Conservation (phyloP, 2,329 filamentous ascomycete genomes). For the Epichloe hybrida region DNA sequence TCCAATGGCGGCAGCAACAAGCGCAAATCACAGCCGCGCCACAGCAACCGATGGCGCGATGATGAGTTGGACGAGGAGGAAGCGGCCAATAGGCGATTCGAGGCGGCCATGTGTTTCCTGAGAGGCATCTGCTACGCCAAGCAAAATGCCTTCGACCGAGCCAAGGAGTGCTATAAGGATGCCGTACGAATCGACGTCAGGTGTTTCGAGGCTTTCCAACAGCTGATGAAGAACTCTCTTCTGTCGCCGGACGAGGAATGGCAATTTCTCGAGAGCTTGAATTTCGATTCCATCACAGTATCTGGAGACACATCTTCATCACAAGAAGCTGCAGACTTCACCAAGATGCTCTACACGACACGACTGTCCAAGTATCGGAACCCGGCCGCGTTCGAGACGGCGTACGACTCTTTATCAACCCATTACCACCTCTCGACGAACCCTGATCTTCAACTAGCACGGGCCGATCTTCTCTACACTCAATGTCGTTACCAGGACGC, state of each 20-base stretch:
- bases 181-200: constrained; percentile 94
- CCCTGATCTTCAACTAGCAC: constrained; percentile 77
- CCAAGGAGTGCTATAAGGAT: constrained; percentile 97
- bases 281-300: constrained; percentile 73
- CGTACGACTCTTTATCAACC: constrained; percentile 81
- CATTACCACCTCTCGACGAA: constrained; percentile 84
- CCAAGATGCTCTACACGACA: constrained; percentile 91
- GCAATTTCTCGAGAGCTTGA: constrained; percentile 72
- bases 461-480: constrained; percentile 84
- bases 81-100: constrained; percentile 64
- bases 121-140: constrained; percentile 90
- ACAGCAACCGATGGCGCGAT: constrained; percentile 19
- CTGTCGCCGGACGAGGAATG: constrained; percentile 84
- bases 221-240: constrained; percentile 91
- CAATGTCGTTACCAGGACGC: constrained; percentile 89
- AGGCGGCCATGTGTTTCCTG: constrained; percentile 95
- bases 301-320: constrained; percentile 51
- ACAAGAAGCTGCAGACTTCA: constrained; percentile 86
- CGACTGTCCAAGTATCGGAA: constrained; percentile 91
- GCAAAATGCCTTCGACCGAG: constrained; percentile 91
- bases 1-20: constrained; percentile 33
- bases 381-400: constrained; percentile 65
- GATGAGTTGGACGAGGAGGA: constrained; percentile 46
- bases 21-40: constrained; percentile 23
- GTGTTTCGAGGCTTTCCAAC: constrained; percentile 96